phyloP scores from a whole-genome alignment of 2,329 filamentous ascomycete species.

The Ilyonectria mors-panacis region DNA sequence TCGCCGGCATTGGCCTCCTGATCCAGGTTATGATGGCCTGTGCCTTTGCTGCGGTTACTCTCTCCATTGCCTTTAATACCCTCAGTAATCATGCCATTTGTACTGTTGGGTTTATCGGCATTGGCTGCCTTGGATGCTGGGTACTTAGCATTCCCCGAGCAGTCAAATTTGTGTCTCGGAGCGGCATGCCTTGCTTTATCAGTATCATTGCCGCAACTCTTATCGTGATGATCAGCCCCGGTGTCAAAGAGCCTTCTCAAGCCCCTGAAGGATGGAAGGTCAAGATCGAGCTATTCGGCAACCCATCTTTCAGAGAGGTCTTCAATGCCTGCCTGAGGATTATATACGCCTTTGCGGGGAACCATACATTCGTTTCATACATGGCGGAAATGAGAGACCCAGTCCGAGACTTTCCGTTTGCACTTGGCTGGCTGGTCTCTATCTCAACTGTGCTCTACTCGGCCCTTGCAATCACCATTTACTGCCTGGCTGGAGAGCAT shows the following conservation, averaged over 20 bases:
- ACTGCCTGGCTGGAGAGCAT: slow-evolving; percentile 38
- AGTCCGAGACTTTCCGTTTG: slow-evolving; percentile 36
- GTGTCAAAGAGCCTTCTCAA: slow-evolving; percentile 25
- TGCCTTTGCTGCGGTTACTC: slow-evolving; percentile 72
- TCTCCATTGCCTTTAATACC: slow-evolving; percentile 76
- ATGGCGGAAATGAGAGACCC: slow-evolving; percentile 45
- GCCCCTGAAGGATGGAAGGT: slow-evolving; percentile 36
- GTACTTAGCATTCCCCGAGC: slow-evolving; percentile 75
- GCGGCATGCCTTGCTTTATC: slow-evolving; percentile 38
- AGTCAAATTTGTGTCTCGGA: slow-evolving; percentile 57
- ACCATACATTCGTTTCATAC: slow-evolving; percentile 42
- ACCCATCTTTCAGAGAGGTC: slow-evolving; percentile 32
- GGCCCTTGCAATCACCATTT: slow-evolving; percentile 34
- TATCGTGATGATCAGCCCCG: slow-evolving; percentile 44
- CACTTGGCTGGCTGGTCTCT: slow-evolving; percentile 31
- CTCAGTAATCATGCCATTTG: slow-evolving; percentile 72
- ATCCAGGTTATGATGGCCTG: slow-evolving; percentile 32
- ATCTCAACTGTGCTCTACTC: slow-evolving; percentile 36
- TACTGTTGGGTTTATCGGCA: slow-evolving; percentile 74
- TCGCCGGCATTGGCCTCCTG: slow-evolving; percentile 25
- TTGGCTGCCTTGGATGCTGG: slow-evolving; percentile 72
- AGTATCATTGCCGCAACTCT: slow-evolving; percentile 43
- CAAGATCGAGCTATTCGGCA: slow-evolving; percentile 31
- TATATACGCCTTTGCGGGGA: slow-evolving; percentile 42
- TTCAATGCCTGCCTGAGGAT: slow-evolving; percentile 36